Conservation (phyloP, 176 grass and related monocot genomes). For the Musa itinerans region DNA sequence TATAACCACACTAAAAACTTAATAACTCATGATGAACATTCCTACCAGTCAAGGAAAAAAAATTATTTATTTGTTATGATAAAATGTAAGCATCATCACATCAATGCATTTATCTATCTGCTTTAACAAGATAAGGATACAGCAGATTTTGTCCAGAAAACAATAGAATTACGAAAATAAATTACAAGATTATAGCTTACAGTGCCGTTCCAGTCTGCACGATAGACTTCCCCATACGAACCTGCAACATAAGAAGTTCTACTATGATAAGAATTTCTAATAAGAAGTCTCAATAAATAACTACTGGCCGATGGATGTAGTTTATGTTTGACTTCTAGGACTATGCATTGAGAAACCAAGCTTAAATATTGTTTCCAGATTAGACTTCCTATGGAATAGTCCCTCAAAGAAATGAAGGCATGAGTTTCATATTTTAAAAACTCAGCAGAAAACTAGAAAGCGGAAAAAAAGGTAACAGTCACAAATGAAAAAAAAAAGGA, state of each 20-base stretch:
- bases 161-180: neutral
- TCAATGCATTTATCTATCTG: neutral
- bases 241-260: conserved; percentile 26
- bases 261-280: too few species aligned
- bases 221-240: conserved; percentile 97
- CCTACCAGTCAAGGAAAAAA: neutral
- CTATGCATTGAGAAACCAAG: neutral
- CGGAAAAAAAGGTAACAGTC: neutral
- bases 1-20: neutral
- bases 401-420: neutral
- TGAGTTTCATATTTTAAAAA: neutral
- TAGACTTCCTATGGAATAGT: neutral
- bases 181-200: conserved; percentile 38
- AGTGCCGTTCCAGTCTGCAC: conserved; percentile 95
- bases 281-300: too few species aligned
- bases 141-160: neutral
- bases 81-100: neutral
- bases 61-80: neutral
- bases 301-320: neutral
- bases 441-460: neutral
- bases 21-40: too few species aligned
- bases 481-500: neutral
- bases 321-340: neutral
- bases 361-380: neutral
- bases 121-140: neutral